Conservation (phyloP, 225 moss, liverwort and hornwort genomes). For the Takakia lepidozioides region DNA sequence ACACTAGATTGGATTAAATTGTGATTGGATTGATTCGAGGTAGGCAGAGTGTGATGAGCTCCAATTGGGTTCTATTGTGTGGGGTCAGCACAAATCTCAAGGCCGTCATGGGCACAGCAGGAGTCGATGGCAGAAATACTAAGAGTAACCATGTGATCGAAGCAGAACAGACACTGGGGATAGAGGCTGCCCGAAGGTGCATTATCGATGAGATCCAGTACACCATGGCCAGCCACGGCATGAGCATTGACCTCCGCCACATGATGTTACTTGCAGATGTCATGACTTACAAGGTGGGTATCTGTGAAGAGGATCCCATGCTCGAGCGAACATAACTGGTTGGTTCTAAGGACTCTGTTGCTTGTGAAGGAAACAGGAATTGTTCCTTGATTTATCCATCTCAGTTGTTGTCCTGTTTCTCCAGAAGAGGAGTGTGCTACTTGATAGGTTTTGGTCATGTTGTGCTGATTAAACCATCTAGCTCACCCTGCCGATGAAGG, state of each 20-base stretch:
- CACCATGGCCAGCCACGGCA: constrained; percentile 95
- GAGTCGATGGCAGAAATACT: constrained; percentile 74
- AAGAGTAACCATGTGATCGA: constrained; percentile 98
- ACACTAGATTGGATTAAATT: background rate
- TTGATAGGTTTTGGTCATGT: too few species aligned
- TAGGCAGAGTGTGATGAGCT: background rate
- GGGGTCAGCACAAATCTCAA: constrained; percentile 73
- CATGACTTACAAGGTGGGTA: constrained; percentile 92
- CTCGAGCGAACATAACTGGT: too few species aligned
- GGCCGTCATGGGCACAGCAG: constrained; percentile 94
- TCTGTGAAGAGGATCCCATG: too few species aligned
- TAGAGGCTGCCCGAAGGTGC: constrained; percentile 89
- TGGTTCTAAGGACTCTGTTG: background rate
- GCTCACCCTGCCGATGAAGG: too few species aligned
- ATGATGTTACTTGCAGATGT: constrained; percentile 99
- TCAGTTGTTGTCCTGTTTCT: too few species aligned
- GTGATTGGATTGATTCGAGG: too few species aligned
- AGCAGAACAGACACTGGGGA: constrained; percentile 94
- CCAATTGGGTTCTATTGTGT: background rate
- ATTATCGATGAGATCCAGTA: constrained; percentile 97
- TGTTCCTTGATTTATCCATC: too few species aligned
- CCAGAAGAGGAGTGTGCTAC: too few species aligned
- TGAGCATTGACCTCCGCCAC: constrained; percentile 92
- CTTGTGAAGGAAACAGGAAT: background rate
- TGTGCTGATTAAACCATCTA: too few species aligned